Conservation (phyloP, 805 yeast species). For the Tetrapisispora arboricola region DNA sequence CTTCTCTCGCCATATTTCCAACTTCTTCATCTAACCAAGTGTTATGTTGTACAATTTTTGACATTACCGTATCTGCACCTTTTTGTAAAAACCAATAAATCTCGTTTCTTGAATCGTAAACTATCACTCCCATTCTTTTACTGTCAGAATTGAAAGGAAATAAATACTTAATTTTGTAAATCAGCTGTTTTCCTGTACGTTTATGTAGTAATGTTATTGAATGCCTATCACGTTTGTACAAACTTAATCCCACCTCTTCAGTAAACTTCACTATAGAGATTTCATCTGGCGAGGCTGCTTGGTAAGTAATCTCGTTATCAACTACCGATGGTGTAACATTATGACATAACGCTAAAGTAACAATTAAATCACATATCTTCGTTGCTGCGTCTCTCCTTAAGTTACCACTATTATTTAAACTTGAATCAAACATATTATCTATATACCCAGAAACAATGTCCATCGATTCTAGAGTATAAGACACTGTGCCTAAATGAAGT, state of each 20-base stretch:
- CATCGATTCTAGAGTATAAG: conserved; percentile 85
- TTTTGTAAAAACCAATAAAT: conserved; percentile 81
- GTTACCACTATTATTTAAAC: conserved; percentile 10
- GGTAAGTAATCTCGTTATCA: conserved; percentile 68
- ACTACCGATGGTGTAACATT: conserved; percentile 91
- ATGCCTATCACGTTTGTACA: conserved; percentile 73
- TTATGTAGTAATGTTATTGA: conserved; percentile 60
- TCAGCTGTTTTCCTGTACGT: conserved; percentile 39
- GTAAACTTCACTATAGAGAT: conserved; percentile 93
- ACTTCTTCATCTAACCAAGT: conserved; percentile 99
- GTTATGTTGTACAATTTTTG: conserved; percentile 64
- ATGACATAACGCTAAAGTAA: conserved; percentile 88
- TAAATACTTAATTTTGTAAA: conserved; percentile 62
- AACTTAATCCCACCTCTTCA: conserved; percentile 70
- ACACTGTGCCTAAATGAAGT: conserved; percentile 83
- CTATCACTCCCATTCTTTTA: conserved; percentile 90
- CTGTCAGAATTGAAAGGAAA: conserved; percentile 96
- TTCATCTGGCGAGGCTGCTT: conserved; percentile 98
- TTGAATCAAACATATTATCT: conserved; percentile 17
- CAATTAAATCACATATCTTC: conserved; percentile 68
- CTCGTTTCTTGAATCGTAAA: conserved; percentile 49
- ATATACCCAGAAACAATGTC: conserved; percentile 76
- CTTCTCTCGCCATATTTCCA: conserved; percentile 96
- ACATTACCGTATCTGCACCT: conserved; percentile 96
- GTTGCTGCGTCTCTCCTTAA: conserved; percentile 59